Evolutionary conservation across 208 protist genomes (phyloP).

Genomic region (Trypanosoma lewisi): DNA sequence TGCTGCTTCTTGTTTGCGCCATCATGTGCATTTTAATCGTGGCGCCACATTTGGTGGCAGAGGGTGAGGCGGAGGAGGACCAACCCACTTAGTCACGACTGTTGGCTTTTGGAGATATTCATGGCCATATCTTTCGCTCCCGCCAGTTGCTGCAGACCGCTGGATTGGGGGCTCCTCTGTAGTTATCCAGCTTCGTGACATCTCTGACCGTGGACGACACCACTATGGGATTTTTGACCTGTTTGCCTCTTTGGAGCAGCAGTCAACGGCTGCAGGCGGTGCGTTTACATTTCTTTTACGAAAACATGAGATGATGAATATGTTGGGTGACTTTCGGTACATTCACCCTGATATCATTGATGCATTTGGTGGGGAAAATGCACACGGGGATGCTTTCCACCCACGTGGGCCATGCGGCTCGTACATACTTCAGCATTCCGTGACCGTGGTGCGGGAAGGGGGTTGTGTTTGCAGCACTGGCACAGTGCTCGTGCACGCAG

Average conservation of each 20-base stretch:
- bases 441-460: constrained; percentile 27
- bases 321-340: constrained; percentile 27
- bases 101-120: constrained; percentile 60
- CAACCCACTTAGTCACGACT: constrained; percentile 17
- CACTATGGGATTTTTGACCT: constrained; percentile 39
- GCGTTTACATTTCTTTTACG: constrained; percentile 59
- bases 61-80: neutral
- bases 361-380: constrained; percentile 24
- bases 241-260: constrained; percentile 37
- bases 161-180: constrained; percentile 46
- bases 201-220: constrained; percentile 52
- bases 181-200: constrained; percentile 73
- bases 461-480: constrained; percentile 65
- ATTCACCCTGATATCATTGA: constrained; percentile 25
- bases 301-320: constrained; percentile 69
- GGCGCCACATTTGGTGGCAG: neutral
- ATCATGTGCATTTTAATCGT: neutral
- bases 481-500: constrained; percentile 30
- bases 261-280: constrained; percentile 37
- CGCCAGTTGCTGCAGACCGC: constrained; percentile 29
- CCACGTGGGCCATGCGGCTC: constrained; percentile 38
- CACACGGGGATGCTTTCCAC: constrained; percentile 27
- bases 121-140: constrained; percentile 47
- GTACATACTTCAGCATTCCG: constrained; percentile 36
- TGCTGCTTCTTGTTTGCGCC: neutral